Evolutionary conservation across 305 asterid species (phyloP).

Genomic region (Rubia balearica): DNA sequence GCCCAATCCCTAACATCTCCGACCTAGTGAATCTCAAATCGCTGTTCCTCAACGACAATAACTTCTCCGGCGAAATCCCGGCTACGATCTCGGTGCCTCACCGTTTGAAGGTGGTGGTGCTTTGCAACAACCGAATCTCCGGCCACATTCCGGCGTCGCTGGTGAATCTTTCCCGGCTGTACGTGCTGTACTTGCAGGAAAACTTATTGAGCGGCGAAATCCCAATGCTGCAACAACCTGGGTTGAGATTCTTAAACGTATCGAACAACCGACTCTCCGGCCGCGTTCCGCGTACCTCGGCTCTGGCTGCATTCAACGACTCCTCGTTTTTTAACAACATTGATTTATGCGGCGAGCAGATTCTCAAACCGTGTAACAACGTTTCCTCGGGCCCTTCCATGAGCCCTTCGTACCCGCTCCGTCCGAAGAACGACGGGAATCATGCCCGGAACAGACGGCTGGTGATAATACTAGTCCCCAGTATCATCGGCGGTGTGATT

Average conservation of each 20-base stretch:
- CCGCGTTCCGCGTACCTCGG: slow-evolving; percentile 43
- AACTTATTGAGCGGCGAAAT: slow-evolving; percentile 57
- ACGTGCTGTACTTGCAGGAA: slow-evolving; percentile 59
- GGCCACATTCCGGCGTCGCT: slow-evolving; percentile 57
- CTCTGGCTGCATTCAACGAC: slow-evolving; percentile 41
- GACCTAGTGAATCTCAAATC: slow-evolving; percentile 72
- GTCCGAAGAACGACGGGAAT: slow-evolving; percentile 18
- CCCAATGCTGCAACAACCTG: slow-evolving; percentile 58
- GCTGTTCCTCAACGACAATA: slow-evolving; percentile 56
- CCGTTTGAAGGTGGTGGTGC: slow-evolving; percentile 56
- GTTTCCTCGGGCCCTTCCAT: slow-evolving; percentile 28
- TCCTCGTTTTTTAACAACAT: slow-evolving; percentile 52
- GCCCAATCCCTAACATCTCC: slow-evolving; percentile 62
- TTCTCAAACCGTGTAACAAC: slow-evolving; percentile 29
- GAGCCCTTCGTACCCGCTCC: slow-evolving; percentile 42
- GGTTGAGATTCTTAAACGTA: slow-evolving; percentile 69
- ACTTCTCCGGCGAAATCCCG: slow-evolving; percentile 60
- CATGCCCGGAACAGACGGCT: slow-evolving; percentile 31
- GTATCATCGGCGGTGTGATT: slow-evolving; percentile 38
- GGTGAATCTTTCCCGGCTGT: slow-evolving; percentile 38
- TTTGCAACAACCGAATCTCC: slow-evolving; percentile 50
- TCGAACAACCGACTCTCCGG: slow-evolving; percentile 68
- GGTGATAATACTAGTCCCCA: slow-evolving; percentile 33
- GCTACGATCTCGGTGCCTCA: slow-evolving; percentile 43
- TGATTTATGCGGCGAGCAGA: slow-evolving; percentile 49